These are phyloP conservation scores for Alternaria sp. DNA, from an alignment of 2,329 filamentous ascomycete species.

Conservation along the genomic window DNA sequence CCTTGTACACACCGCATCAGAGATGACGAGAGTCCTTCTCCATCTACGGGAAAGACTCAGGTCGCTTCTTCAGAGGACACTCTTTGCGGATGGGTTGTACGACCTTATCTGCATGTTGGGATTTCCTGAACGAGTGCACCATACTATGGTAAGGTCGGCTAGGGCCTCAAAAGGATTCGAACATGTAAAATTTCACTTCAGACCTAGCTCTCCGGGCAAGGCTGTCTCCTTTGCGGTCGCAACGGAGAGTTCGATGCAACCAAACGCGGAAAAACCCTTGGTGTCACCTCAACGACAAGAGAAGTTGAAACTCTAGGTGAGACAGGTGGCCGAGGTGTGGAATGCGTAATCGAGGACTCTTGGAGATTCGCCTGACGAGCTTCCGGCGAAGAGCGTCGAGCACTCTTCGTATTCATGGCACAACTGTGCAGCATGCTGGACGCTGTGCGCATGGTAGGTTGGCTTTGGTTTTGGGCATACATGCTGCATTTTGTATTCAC, in stretches of 20 bases:
- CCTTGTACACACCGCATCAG: constrained; percentile 1
- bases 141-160: constrained; percentile 16
- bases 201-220: not conserved
- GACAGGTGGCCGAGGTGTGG: not conserved
- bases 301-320: not conserved
- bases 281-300: not conserved
- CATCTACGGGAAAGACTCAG: constrained; percentile 4
- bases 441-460: too few species aligned
- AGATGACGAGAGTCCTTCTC: not conserved
- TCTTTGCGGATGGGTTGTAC: constrained; percentile 16
- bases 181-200: not conserved
- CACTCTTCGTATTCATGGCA: too few species aligned
- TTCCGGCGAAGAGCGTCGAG: too few species aligned
- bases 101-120: constrained; percentile 17
- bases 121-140: constrained; percentile 12
- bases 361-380: not conserved
- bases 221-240: not conserved
- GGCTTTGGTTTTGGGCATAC: accelerated
- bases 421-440: not conserved
- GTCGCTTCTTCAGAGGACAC: constrained; percentile 7
- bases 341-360: not conserved
- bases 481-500: not conserved
- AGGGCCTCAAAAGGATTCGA: not conserved
- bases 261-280: not conserved
- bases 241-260: accelerated